A percentile compares a stretch with the other conserved stretches of the same genome.
These are phyloP conservation scores for Datisca glomerata DNA, from an alignment of 306 rosid genomes.

Conservation along the genomic window DNA sequence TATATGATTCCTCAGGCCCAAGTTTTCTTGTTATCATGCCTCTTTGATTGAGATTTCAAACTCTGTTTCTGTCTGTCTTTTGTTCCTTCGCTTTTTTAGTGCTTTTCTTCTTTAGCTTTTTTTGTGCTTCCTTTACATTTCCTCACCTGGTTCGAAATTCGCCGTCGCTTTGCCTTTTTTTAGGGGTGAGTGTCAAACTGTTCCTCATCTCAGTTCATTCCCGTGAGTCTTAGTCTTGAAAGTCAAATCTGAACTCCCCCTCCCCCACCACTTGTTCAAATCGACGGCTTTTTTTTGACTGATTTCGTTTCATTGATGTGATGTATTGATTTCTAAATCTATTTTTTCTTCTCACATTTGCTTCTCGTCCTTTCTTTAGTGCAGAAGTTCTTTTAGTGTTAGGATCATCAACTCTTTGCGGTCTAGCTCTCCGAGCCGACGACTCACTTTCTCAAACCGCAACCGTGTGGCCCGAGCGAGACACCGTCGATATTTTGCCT, in stretches of 20 bases:
- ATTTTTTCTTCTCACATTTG: not conserved
- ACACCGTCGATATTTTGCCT: not conserved
- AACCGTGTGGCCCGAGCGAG: not conserved
- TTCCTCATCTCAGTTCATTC: not conserved
- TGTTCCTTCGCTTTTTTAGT: not conserved
- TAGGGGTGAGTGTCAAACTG: conserved; percentile 2
- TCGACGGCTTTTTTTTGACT: conserved; percentile 42
- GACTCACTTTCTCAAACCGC: not conserved
- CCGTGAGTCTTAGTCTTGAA: not conserved
- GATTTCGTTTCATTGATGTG: conserved; percentile 18
- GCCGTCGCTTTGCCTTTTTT: conserved; percentile 11
- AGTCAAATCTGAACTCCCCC: conserved; percentile 18
- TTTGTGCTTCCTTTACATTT: not conserved
- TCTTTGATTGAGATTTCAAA: not conserved
- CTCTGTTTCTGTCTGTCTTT: not conserved
- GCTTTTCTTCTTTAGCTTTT: not conserved
- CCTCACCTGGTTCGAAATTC: conserved; percentile 2
- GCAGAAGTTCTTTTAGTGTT: not conserved
- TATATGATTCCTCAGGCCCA: not conserved
- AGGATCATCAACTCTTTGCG: no score
- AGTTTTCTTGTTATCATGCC: not conserved
- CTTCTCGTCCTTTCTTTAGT: not conserved
- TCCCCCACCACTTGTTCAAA: conserved; percentile 7
- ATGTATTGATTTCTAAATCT: conserved; percentile 12
- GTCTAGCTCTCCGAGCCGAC: not conserved